Conservation (phyloP, 2,329 filamentous ascomycete species). For the Fusarium miscanthi region DNA sequence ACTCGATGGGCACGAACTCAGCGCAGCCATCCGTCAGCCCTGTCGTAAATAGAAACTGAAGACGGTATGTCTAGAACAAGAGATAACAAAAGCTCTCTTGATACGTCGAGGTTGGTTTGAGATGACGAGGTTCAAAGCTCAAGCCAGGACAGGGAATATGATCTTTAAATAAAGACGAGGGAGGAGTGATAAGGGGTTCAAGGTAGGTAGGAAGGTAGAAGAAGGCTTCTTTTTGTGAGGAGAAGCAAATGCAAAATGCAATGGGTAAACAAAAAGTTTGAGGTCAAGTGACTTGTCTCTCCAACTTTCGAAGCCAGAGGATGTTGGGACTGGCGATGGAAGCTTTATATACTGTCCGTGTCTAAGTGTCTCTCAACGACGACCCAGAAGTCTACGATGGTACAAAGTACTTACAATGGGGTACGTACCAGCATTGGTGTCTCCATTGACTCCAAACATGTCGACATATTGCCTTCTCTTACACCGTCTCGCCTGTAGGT, state of each 20-base stretch:
- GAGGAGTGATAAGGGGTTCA: constrained; percentile 17
- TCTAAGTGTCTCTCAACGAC: constrained; percentile 40
- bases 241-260: constrained; percentile 22
- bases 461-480: constrained; percentile 38
- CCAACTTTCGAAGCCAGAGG: constrained; percentile 29
- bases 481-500: constrained; percentile 36
- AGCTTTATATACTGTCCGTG: constrained; percentile 45
- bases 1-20: constrained; percentile 43
- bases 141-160: constrained; percentile 19
- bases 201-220: background rate
- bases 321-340: constrained; percentile 42
- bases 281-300: constrained; percentile 41
- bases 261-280: constrained; percentile 11
- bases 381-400: constrained; percentile 34
- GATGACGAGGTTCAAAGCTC: constrained; percentile 33
- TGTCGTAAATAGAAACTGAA: constrained; percentile 47
- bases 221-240: constrained; percentile 28
- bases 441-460: constrained; percentile 23
- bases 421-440: constrained; percentile 33
- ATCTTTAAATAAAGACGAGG: constrained; percentile 12
- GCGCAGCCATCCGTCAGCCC: constrained; percentile 48
- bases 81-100: constrained; percentile 46
- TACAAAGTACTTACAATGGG: constrained; percentile 36
- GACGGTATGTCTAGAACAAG: constrained; percentile 36
- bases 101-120: constrained; percentile 35